phyloP scores from a whole-genome alignment of 225 moss, liverwort and hornwort genomes.

The Sphagnum contortum region DNA sequence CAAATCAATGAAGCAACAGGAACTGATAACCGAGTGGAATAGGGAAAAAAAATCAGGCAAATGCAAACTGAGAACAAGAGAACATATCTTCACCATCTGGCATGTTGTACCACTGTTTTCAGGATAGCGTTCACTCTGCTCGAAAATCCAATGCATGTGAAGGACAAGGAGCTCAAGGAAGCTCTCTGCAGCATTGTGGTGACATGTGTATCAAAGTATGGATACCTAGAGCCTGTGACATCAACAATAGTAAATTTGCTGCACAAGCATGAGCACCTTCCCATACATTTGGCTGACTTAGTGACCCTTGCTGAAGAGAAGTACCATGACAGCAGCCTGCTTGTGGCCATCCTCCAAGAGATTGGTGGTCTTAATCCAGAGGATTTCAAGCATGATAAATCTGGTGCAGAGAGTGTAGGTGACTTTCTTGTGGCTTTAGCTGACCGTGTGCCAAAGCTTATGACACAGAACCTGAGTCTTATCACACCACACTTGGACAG shows the following conservation, averaged over 20 bases:
- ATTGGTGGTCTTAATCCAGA: conserved; percentile 72
- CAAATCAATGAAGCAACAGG: too few species aligned
- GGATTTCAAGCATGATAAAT: conserved; percentile 65
- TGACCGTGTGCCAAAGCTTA: conserved; percentile 66
- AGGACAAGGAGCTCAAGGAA: conserved; percentile 66
- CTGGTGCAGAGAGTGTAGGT: conserved; percentile 79
- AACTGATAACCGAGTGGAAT: too few species aligned
- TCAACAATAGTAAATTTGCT: conserved; percentile 78
- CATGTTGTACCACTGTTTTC: conserved; percentile 13
- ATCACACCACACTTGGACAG: conserved; percentile 81
- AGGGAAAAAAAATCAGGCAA: too few species aligned
- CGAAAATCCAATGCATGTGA: conserved; percentile 58
- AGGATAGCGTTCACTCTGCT: conserved; percentile 79
- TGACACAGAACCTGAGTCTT: conserved; percentile 74
- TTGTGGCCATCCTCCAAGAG: conserved; percentile 70
- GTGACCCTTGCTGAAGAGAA: conserved; percentile 72
- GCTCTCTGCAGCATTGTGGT: conserved; percentile 57
- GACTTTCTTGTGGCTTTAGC: conserved; percentile 74
- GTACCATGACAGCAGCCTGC: conserved; percentile 56
- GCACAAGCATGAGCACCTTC: conserved; percentile 76
- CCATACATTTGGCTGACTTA: conserved; percentile 69
- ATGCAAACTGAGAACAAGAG: too few species aligned
- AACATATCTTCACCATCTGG: background rate
- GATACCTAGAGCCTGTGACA: conserved; percentile 57
- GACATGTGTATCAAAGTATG: conserved; percentile 64